phyloP scores from a whole-genome alignment of 371 early-diverging fungal species.

The Smittium culicis region DNA sequence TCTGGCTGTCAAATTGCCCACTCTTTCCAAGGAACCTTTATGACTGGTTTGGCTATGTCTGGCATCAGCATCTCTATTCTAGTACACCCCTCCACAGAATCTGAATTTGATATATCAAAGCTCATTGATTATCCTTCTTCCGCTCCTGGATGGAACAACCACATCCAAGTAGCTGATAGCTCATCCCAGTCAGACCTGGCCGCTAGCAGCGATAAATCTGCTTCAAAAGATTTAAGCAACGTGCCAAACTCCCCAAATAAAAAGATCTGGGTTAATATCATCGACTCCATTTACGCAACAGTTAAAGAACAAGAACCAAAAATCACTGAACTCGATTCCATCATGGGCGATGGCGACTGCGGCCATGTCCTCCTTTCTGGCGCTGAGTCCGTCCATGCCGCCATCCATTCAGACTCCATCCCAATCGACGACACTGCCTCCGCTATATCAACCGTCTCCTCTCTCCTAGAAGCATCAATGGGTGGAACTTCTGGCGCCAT shows the following conservation, averaged over 20 bases:
- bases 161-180: constrained; percentile 18
- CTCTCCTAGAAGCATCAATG: constrained; percentile 50
- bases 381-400: constrained; percentile 37
- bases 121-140: constrained; percentile 37
- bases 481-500: constrained; percentile 68
- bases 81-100: constrained; percentile 31
- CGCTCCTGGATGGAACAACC: constrained; percentile 44
- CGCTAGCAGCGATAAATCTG: constrained; percentile 16
- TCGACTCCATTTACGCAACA: constrained; percentile 37
- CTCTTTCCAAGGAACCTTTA: constrained; percentile 46
- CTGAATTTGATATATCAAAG: constrained; percentile 18
- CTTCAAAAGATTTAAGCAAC: constrained; percentile 31
- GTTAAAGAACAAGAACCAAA: constrained; percentile 52
- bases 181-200: constrained; percentile 27
- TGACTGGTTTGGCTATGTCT: constrained; percentile 66
- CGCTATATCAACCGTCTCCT: constrained; percentile 38
- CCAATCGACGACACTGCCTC: constrained; percentile 32
- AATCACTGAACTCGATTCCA: constrained; percentile 51
- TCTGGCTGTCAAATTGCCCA: constrained; percentile 35
- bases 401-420: constrained; percentile 25
- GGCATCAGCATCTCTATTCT: constrained; percentile 52
- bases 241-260: constrained; percentile 39
- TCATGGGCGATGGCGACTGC: constrained; percentile 74
- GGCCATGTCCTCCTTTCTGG: constrained; percentile 55
- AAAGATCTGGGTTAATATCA: constrained; percentile 30